Conservation (phyloP, 2,329 filamentous ascomycete species). For the Ascochyta clinopodiicola region DNA sequence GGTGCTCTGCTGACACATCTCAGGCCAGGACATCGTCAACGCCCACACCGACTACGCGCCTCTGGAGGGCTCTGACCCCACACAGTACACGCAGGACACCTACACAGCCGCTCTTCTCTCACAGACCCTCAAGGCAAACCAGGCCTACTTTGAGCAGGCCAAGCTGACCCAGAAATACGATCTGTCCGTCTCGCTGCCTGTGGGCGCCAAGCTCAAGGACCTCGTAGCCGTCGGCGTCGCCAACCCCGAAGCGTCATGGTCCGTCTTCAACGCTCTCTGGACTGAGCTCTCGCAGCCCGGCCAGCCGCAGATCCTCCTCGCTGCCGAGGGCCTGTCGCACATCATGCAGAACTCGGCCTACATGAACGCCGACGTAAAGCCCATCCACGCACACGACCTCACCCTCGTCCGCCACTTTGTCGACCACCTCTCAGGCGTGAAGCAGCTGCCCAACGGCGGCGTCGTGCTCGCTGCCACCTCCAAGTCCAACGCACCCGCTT, state of each 20-base stretch:
- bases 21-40: constrained; percentile 81
- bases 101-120: constrained; percentile 78
- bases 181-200: constrained; percentile 65
- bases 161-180: constrained; percentile 61
- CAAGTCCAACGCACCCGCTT: constrained; percentile 70
- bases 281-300: constrained; percentile 70
- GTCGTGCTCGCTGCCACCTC: constrained; percentile 77
- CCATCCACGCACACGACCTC: constrained; percentile 87
- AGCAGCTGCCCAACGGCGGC: constrained; percentile 73
- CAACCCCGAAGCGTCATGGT: constrained; percentile 80
- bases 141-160: constrained; percentile 63
- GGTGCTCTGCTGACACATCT: constrained; percentile 21
- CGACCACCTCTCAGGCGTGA: constrained; percentile 64
- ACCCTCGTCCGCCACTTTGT: constrained; percentile 76
- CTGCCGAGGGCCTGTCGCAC: constrained; percentile 80
- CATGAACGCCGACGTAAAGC: constrained; percentile 70
- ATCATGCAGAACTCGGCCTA: constrained; percentile 83
- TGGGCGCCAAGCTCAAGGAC: constrained; percentile 67
- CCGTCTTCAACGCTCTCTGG: constrained; percentile 82
- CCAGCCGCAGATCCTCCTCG: constrained; percentile 72
- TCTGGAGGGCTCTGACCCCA: constrained; percentile 61
- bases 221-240: constrained; percentile 72
- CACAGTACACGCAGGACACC: constrained; percentile 75
- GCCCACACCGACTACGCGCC: constrained; percentile 82
- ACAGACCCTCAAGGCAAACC: constrained; percentile 76